These are phyloP conservation scores for maize (Zea mays) DNA, from an alignment of 176 grass and related monocot species.

Conservation along the genomic window Zm-B73-REFERENCE-NAM-5.0 NC_050097.1:225183001-225183500, in stretches of 20 bases:
- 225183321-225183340: conserved; percentile 60
- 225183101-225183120: no score
- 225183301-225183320: conserved; percentile 93
- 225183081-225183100: conserved; percentile 23
- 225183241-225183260: conserved; percentile 94
- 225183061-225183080: conserved; percentile 98
- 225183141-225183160: background rate
- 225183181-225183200: background rate
- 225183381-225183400: conserved; percentile 11
- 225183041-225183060: conserved; percentile 96
- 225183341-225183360: conserved; percentile 22
- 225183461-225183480: conserved; percentile 80
- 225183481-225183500: background rate
- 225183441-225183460: conserved; percentile 89
- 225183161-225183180: background rate
- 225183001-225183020: conserved; percentile 95
- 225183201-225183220: no score
- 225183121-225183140: background rate
- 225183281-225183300: conserved; percentile 99
- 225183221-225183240: conserved; percentile 61
- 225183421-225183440: conserved; percentile 22
- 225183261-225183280: conserved; percentile 78
- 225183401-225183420: conserved; percentile 2
- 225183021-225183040: conserved; percentile 92
- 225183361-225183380: background rate